phyloP scores from a whole-genome alignment of 164 flowering plant genomes.

The Pachysandra terminalis region DNA sequence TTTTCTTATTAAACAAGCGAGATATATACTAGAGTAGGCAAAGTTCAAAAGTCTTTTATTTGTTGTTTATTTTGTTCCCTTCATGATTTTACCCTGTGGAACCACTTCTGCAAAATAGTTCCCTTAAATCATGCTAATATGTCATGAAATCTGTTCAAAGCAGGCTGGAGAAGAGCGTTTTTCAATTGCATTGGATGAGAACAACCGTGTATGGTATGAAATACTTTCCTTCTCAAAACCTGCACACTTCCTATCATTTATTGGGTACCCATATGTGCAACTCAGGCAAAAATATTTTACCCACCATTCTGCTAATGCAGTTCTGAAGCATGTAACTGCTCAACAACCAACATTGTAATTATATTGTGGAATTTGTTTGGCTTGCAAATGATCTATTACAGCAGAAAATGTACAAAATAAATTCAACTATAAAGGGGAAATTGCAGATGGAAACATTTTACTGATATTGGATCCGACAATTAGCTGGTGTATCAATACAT shows the following conservation, averaged over 20 bases:
- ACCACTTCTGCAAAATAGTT: not conserved
- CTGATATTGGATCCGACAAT: not conserved
- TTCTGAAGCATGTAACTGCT: conserved; percentile 39
- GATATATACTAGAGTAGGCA: too few relatives aligned
- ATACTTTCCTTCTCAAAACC: conserved; percentile 89
- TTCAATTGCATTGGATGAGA: conserved; percentile 76
- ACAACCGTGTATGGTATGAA: conserved; percentile 93
- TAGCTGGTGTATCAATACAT: not conserved
- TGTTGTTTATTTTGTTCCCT: not conserved
- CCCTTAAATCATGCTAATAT: not conserved
- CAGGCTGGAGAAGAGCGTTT: conserved; percentile 98
- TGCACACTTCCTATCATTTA: conserved; percentile 59
- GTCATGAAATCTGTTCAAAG: conserved; percentile 6
- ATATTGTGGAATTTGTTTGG: not conserved
- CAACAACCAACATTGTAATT: conserved; percentile 10
- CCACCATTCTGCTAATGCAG: conserved; percentile 50
- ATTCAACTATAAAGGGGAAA: not conserved
- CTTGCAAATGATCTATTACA: not conserved
- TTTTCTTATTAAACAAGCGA: too few relatives aligned
- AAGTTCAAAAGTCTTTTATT: not conserved
- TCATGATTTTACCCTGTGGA: not conserved
- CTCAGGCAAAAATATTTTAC: conserved; percentile 76
- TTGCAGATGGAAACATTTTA: not conserved
- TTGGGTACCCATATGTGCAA: conserved; percentile 76
- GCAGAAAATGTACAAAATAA: not conserved